These are phyloP conservation scores for Stephanodiscus triporus DNA, from an alignment of 108 stramenopile genomes.

Conservation along the genomic window DNA sequence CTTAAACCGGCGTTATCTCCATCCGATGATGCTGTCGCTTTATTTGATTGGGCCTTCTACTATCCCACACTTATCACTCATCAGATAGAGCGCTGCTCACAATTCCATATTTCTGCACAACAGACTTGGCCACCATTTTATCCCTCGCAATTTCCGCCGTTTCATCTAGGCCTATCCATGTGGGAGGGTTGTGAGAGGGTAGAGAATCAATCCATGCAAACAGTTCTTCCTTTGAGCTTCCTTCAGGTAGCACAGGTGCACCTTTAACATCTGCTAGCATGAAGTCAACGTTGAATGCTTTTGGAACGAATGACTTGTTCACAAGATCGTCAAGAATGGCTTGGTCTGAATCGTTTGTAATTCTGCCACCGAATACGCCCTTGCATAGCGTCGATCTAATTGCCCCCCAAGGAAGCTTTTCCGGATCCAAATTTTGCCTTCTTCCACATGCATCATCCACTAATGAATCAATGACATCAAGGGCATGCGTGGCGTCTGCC, in stretches of 20 bases:
- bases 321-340: slow-evolving; percentile 72
- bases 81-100: slow-evolving; percentile 38
- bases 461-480: slow-evolving; percentile 89
- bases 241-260: slow-evolving; percentile 71
- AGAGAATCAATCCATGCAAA: slow-evolving; percentile 73
- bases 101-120: slow-evolving; percentile 57
- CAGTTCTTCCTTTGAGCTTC: slow-evolving; percentile 70
- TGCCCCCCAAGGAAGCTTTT: slow-evolving; percentile 89
- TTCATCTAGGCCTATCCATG: slow-evolving; percentile 79
- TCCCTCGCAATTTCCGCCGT: slow-evolving; percentile 73
- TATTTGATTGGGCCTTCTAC: background rate
- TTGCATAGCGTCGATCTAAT: slow-evolving; percentile 77
- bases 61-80: slow-evolving; percentile 18
- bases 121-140: slow-evolving; percentile 59
- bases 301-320: slow-evolving; percentile 53
- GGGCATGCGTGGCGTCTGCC: slow-evolving; percentile 91
- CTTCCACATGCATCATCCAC: slow-evolving; percentile 58
- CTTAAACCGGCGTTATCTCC: too few species aligned
- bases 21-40: too few species aligned
- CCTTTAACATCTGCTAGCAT: slow-evolving; percentile 62
- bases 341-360: slow-evolving; percentile 73
- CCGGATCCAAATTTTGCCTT: slow-evolving; percentile 64
- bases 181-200: slow-evolving; percentile 78
- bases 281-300: slow-evolving; percentile 80
- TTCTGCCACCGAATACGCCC: slow-evolving; percentile 83